Evolutionary conservation across 768 basidiomycete species (phyloP).

Genomic region (Trametes maxima): DNA sequence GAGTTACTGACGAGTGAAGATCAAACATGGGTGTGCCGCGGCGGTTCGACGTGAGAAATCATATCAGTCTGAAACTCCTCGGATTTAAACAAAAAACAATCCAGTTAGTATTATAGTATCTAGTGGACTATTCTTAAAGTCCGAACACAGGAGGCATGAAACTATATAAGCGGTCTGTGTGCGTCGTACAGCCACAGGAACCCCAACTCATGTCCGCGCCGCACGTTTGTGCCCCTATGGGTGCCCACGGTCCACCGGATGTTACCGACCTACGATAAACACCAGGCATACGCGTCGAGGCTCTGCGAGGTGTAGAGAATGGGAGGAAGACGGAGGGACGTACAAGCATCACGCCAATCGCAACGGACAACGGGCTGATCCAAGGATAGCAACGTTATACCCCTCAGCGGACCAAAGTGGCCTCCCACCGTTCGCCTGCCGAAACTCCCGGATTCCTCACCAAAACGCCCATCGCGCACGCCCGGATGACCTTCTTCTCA

Average conservation of each 20-base stretch:
- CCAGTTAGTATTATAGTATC: no score
- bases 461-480: not conserved
- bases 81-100: no score
- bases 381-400: no score
- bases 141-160: slow-evolving; percentile 41
- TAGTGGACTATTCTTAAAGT: no score
- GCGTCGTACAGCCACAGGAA: no score
- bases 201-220: slow-evolving; percentile 68
- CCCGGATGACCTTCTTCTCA: not conserved
- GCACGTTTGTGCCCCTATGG: slow-evolving; percentile 49
- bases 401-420: not conserved
- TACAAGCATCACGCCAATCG: slow-evolving; percentile 78
- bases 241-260: slow-evolving; percentile 67
- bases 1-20: no score
- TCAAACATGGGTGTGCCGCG: no score
- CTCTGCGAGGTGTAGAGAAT: not conserved
- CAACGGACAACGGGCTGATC: no score
- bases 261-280: slow-evolving; percentile 49
- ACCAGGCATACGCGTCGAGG: not conserved
- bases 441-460: not conserved
- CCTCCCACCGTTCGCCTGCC: not conserved
- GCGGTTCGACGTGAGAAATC: no score
- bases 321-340: slow-evolving; percentile 3
- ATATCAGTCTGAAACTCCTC: no score
- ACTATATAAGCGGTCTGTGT: slow-evolving; percentile 69